These are phyloP conservation scores for Hanseniaspora thailandica DNA, from an alignment of 805 yeast genomes.

Conservation along the genomic window DNA sequence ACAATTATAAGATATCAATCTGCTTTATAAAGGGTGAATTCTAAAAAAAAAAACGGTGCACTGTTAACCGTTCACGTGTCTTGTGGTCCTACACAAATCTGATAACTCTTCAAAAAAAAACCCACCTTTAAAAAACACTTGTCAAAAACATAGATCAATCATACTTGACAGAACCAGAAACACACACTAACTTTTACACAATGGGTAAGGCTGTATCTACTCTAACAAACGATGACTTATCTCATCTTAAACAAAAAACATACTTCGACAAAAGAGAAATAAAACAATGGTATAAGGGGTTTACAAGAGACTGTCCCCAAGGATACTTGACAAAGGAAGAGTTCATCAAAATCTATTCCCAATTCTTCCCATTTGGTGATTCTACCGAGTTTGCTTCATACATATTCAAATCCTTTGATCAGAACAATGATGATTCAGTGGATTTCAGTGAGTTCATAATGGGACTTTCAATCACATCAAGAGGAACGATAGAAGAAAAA, in stretches of 20 bases:
- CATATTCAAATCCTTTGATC: slow-evolving; percentile 80
- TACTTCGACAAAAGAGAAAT: slow-evolving; percentile 86
- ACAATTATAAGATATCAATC: no score
- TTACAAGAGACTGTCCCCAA: slow-evolving; percentile 81
- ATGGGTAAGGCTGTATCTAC: slow-evolving; percentile 97
- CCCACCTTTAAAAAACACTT: background rate
- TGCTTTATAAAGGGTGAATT: no score
- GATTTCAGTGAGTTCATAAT: slow-evolving; percentile 88
- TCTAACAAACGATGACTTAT: slow-evolving; percentile 77
- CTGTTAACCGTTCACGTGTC: no score
- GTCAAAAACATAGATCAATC: background rate
- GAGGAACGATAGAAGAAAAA: slow-evolving; percentile 78
- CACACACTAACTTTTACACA: background rate
- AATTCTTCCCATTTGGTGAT: slow-evolving; percentile 96
- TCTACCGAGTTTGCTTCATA: slow-evolving; percentile 83
- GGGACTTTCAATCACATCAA: slow-evolving; percentile 72
- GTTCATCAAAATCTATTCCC: slow-evolving; percentile 83
- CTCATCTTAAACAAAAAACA: slow-evolving; percentile 70
- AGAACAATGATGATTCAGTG: slow-evolving; percentile 64
- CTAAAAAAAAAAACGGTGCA: no score
- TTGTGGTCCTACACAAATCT: no score
- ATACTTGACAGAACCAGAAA: background rate
- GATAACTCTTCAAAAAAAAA: background rate
- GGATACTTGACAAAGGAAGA: slow-evolving; percentile 82
- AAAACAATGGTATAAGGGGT: slow-evolving; percentile 98